Evolutionary conservation across 257 asterid species (phyloP).

Genomic region (Linderniella brevidens): DNA sequence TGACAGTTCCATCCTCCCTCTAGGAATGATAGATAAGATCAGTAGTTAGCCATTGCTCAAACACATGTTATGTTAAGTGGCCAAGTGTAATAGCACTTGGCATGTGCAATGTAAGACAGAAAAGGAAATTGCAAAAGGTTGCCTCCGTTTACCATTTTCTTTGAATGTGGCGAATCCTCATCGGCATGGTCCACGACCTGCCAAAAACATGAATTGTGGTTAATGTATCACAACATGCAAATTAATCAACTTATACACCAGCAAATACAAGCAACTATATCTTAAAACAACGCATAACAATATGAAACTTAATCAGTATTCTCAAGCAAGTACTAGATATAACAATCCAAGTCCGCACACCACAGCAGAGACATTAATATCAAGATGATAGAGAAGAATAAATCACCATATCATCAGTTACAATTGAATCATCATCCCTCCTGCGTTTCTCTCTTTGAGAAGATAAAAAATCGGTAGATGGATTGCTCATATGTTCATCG

Average conservation of each 20-base stretch:
- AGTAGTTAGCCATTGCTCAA: constrained; percentile 3
- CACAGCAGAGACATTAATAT: neutral
- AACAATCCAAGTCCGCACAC: no score
- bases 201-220: constrained; percentile 10
- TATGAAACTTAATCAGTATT: no score
- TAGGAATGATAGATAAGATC: constrained; percentile 11
- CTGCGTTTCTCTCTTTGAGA: constrained; percentile 59
- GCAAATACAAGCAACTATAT: no score
- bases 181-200: constrained; percentile 33
- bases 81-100: no score
- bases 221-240: no score
- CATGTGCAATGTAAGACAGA: no score
- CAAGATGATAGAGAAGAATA: constrained; percentile 8
- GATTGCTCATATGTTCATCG: constrained; percentile 16
- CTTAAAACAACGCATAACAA: no score
- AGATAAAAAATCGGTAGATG: constrained; percentile 14
- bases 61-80: neutral
- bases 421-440: constrained; percentile 46
- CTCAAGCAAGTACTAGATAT: no score
- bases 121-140: constrained; percentile 3
- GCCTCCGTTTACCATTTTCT: constrained; percentile 46
- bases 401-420: constrained; percentile 47
- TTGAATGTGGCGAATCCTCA: constrained; percentile 38
- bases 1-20: constrained; percentile 38
- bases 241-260: no score